These are phyloP conservation scores for Spergularia azorica DNA, from an alignment of 179 eudicot genomes.

Conservation along the genomic window DNA sequence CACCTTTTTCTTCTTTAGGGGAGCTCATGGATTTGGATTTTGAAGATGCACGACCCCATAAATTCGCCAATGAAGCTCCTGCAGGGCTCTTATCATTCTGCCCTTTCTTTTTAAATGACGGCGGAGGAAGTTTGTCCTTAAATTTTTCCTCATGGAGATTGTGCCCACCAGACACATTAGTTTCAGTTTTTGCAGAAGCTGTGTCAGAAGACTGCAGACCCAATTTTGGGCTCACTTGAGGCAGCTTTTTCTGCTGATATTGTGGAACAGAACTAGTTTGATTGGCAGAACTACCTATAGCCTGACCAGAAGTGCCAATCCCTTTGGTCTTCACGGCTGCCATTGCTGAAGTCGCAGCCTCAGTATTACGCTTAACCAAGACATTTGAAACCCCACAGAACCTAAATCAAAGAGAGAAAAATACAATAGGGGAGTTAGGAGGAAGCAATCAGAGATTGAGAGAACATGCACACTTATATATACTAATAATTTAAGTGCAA, in stretches of 20 bases:
- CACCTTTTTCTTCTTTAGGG: conserved; percentile 37
- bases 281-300: conserved; percentile 34
- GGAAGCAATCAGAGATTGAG: neutral
- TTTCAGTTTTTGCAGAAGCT: conserved; percentile 43
- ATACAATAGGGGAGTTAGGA: neutral
- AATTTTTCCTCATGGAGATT: conserved; percentile 42
- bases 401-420: conserved; percentile 41
- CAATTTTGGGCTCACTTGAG: conserved; percentile 48
- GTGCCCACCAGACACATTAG: conserved; percentile 25
- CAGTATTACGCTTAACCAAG: conserved; percentile 61
- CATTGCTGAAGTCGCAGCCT: conserved; percentile 39
- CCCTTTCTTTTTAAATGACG: conserved; percentile 49
- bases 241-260: conserved; percentile 47
- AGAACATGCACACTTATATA: neutral
- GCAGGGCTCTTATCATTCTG: conserved; percentile 54
- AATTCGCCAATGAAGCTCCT: conserved; percentile 72
- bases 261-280: conserved; percentile 38
- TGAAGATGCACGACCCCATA: conserved; percentile 89
- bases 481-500: neutral
- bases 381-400: conserved; percentile 84
- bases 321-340: conserved; percentile 42
- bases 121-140: conserved; percentile 53
- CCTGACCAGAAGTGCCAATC: conserved; percentile 36
- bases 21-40: conserved; percentile 50
- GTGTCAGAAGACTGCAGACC: conserved; percentile 33